These are phyloP conservation scores for Trichoderma parareesei DNA, from an alignment of 495 filamentous ascomycete genomes.

Conservation along the genomic window DNA sequence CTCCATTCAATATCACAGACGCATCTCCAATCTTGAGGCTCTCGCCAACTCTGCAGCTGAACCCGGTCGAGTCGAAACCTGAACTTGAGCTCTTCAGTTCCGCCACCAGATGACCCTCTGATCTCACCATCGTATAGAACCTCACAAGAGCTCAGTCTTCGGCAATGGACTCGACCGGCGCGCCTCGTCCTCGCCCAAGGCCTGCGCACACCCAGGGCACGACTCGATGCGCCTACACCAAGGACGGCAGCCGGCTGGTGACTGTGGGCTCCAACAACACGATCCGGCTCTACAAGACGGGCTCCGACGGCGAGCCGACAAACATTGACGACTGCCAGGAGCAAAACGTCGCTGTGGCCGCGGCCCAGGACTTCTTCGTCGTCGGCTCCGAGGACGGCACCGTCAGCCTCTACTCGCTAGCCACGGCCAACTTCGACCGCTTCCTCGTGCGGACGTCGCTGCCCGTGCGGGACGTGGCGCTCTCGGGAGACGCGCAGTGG, in stretches of 20 bases:
- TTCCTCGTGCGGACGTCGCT: conserved; percentile 75
- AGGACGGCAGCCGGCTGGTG: conserved; percentile 51
- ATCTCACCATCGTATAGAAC: neutral
- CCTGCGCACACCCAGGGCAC: conserved; percentile 46
- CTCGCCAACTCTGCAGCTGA: too few species aligned
- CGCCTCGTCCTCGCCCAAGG: conserved; percentile 37
- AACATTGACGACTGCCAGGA: conserved; percentile 85
- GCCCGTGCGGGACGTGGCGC: conserved; percentile 73
- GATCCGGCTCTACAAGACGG: conserved; percentile 83
- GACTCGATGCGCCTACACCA: conserved; percentile 48
- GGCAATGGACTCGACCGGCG: conserved; percentile 41
- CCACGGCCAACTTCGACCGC: conserved; percentile 65
- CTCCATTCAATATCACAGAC: too few species aligned
- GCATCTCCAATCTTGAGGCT: too few species aligned
- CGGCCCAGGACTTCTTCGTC: conserved; percentile 76
- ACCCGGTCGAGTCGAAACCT: neutral
- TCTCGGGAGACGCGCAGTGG: conserved; percentile 81
- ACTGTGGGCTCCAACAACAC: conserved; percentile 88
- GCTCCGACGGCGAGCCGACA: conserved; percentile 79
- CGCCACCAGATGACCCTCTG: neutral
- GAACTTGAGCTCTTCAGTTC: neutral
- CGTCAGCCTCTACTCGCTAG: conserved; percentile 76
- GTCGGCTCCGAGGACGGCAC: conserved; percentile 88
- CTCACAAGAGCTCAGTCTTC: neutral
- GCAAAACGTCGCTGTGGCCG: conserved; percentile 66